These are phyloP conservation scores for Cymbidium sinense DNA, from an alignment of 106 monocot genomes.

Conservation along the genomic window DNA sequence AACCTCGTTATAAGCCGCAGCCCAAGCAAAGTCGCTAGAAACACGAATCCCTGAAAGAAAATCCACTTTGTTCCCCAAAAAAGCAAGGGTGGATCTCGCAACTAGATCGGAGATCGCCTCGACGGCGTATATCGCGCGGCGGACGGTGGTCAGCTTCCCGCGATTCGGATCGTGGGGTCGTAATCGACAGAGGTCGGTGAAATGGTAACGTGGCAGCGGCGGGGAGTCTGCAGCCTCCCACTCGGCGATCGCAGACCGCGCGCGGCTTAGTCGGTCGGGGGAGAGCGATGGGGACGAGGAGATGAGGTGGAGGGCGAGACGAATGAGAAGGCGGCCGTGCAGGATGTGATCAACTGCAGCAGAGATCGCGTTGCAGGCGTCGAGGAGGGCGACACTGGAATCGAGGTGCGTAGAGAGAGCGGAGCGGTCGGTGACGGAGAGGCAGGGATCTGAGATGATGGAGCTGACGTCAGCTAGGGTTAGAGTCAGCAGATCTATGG, in stretches of 20 bases:
- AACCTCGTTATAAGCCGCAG: constrained; percentile 32
- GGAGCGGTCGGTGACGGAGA: constrained; percentile 22
- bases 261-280: constrained; percentile 7
- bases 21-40: constrained; percentile 41
- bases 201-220: neutral
- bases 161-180: constrained; percentile 8
- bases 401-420: constrained; percentile 38
- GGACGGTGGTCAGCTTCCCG: constrained; percentile 23
- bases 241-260: constrained; percentile 11
- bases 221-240: neutral
- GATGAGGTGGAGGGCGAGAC: constrained; percentile 48
- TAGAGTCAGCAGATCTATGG: constrained; percentile 24
- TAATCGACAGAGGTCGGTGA: neutral
- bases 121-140: constrained; percentile 46
- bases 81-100: constrained; percentile 9
- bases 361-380: constrained; percentile 54
- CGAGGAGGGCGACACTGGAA: constrained; percentile 40
- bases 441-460: constrained; percentile 21
- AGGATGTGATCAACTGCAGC: constrained; percentile 18
- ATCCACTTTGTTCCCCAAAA: constrained; percentile 19
- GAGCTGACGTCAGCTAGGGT: constrained; percentile 26
- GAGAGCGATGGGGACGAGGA: neutral
- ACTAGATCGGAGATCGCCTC: constrained; percentile 46
- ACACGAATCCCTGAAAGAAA: neutral
- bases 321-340: constrained; percentile 34